Evolutionary conservation across 306 rosid genomes (phyloP).

Genomic region (Luffa aegyptiaca): DNA sequence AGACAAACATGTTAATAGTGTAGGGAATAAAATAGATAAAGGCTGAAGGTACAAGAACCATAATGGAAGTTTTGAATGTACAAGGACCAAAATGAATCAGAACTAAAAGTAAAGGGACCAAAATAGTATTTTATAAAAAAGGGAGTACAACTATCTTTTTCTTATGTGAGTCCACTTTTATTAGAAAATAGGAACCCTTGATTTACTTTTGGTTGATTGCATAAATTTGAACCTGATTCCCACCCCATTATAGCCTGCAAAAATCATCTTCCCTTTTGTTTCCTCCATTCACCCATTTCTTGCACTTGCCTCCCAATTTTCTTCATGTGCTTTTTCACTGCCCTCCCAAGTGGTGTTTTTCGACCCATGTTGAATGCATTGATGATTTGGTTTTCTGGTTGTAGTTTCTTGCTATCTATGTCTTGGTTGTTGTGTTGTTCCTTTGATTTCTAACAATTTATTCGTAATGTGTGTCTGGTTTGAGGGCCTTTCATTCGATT

Average conservation of each 20-base stretch:
- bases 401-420: background rate
- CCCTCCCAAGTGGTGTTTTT: background rate
- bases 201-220: background rate
- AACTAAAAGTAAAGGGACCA: too few relatives aligned
- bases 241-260: background rate
- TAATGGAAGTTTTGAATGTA: too few relatives aligned
- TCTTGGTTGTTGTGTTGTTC: background rate
- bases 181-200: too few relatives aligned
- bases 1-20: too few relatives aligned
- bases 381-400: background rate
- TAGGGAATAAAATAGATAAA: too few relatives aligned
- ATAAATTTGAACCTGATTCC: background rate
- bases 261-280: background rate
- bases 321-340: background rate
- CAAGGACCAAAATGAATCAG: too few relatives aligned
- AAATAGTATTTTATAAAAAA: too few relatives aligned
- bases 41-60: too few relatives aligned
- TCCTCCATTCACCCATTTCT: background rate
- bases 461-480: background rate
- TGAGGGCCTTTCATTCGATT: background rate
- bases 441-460: background rate
- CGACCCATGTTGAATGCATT: background rate
- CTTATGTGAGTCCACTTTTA: too few relatives aligned
- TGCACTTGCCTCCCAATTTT: background rate
- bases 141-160: too few relatives aligned